phyloP scores from a whole-genome alignment of 2,329 filamentous ascomycete species.

The Colletotrichum lupini region DNA sequence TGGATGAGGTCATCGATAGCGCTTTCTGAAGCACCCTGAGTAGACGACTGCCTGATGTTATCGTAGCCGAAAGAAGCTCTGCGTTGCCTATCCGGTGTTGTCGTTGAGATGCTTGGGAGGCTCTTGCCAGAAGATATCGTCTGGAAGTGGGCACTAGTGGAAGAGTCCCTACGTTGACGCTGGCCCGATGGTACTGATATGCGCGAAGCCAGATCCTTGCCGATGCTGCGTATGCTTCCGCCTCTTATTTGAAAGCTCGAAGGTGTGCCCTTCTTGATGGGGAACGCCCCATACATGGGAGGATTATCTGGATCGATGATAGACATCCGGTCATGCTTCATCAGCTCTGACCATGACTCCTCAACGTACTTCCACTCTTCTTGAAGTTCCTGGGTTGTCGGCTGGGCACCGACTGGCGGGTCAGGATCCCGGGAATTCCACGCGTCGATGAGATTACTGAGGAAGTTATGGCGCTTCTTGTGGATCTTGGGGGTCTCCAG shows the following conservation, averaged over 20 bases:
- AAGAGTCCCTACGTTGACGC: background rate
- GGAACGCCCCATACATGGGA: background rate
- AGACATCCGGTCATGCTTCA: background rate
- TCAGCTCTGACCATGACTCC: background rate
- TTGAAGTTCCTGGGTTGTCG: background rate
- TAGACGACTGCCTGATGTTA: background rate
- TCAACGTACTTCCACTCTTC: conserved; percentile 6
- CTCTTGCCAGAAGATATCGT: background rate
- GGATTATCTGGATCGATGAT: background rate
- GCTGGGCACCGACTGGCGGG: background rate
- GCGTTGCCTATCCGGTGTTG: background rate
- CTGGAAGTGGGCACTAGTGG: background rate
- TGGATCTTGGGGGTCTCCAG: background rate
- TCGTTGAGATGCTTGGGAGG: background rate
- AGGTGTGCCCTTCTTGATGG: background rate
- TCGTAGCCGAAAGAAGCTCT: background rate
- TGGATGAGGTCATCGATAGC: conserved; percentile 7
- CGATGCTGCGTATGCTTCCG: background rate
- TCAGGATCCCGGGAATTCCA: conserved; percentile 4
- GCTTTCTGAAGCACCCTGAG: background rate
- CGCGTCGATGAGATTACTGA: conserved; percentile 27
- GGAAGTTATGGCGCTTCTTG: background rate
- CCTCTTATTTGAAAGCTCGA: conserved; percentile 2
- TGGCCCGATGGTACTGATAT: background rate
- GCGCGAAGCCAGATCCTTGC: background rate